Evolutionary conservation across 1,284 basidiomycete genomes (phyloP).

Genomic region (Pyrrhoderma noxium): DNA sequence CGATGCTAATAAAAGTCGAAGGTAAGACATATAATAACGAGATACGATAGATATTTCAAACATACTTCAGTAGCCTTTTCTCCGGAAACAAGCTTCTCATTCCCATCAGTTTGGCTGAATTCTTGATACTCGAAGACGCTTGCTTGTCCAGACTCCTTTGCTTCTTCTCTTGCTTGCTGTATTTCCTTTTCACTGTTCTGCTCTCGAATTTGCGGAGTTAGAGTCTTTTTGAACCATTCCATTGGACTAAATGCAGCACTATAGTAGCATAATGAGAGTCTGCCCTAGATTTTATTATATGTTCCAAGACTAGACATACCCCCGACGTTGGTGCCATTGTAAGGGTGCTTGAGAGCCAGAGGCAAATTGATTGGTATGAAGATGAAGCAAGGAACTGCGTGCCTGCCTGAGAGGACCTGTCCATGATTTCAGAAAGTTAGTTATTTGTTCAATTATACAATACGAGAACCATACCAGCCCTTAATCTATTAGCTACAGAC

Average conservation of each 20-base stretch:
- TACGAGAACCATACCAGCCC: slow-evolving; percentile 1
- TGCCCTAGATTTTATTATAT: neutral
- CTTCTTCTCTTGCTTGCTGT: slow-evolving; percentile 44
- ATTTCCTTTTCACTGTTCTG: slow-evolving; percentile 41
- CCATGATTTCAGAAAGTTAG: neutral
- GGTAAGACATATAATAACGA: neutral
- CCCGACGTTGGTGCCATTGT: slow-evolving; percentile 29
- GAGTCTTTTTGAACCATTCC: slow-evolving; percentile 54
- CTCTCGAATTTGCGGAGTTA: slow-evolving; percentile 43
- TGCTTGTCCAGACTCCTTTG: slow-evolving; percentile 42
- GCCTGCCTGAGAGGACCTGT: slow-evolving; percentile 12
- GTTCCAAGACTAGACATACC: slow-evolving; percentile 5
- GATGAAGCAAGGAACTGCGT: slow-evolving; percentile 6
- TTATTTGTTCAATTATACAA: neutral
- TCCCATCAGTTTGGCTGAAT: slow-evolving; percentile 23
- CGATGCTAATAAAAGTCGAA: slow-evolving; percentile 54
- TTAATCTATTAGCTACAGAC: slow-evolving; percentile 9
- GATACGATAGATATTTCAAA: neutral
- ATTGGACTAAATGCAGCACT: slow-evolving; percentile 43
- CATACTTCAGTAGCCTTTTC: slow-evolving; percentile 17
- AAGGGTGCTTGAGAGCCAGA: slow-evolving; percentile 25
- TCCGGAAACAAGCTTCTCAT: slow-evolving; percentile 18
- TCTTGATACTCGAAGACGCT: slow-evolving; percentile 45
- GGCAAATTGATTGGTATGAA: slow-evolving; percentile 23
- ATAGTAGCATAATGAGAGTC: slow-evolving; percentile 15